phyloP scores from a whole-genome alignment of 441 rosid genomes.

The Brassica balearica region DNA sequence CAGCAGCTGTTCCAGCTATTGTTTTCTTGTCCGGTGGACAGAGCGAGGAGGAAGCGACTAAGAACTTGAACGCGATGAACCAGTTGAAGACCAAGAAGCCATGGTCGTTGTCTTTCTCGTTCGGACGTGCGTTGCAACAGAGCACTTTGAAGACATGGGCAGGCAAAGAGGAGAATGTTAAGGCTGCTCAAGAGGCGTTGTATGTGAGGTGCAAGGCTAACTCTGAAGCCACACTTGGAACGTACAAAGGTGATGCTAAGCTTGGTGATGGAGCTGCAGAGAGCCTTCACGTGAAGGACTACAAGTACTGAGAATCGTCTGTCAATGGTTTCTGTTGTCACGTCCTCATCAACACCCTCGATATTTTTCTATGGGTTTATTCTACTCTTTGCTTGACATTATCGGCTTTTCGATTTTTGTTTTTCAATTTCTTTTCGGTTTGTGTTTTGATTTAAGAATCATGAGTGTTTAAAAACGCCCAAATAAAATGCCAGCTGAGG shows the following conservation, averaged over 20 bases:
- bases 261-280: constrained; percentile 83
- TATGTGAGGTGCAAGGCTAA: constrained; percentile 87
- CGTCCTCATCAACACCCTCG: constrained; percentile 27
- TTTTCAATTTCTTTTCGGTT: constrained; percentile 5
- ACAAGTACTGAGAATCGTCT: constrained; percentile 54
- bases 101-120: constrained; percentile 91
- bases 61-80: constrained; percentile 95
- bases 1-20: constrained; percentile 88
- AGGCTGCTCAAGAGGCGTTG: constrained; percentile 71
- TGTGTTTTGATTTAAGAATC: constrained; percentile 4
- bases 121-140: constrained; percentile 94
- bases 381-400: constrained; percentile 17
- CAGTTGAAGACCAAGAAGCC: constrained; percentile 86
- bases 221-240: constrained; percentile 92
- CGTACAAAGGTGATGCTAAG: constrained; percentile 77
- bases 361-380: constrained; percentile 22
- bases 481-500: constrained; percentile 33
- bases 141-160: constrained; percentile 94
- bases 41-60: constrained; percentile 94
- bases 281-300: constrained; percentile 84
- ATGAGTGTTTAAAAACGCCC: constrained; percentile 24
- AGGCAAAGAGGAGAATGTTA: constrained; percentile 78
- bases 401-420: constrained; percentile 23
- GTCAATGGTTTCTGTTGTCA: constrained; percentile 29
- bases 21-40: constrained; percentile 94